Percentiles rank a stretch among this genome's conserved stretches.
Conservation (phyloP, 257 asterid species). For the Plantago major region DNA sequence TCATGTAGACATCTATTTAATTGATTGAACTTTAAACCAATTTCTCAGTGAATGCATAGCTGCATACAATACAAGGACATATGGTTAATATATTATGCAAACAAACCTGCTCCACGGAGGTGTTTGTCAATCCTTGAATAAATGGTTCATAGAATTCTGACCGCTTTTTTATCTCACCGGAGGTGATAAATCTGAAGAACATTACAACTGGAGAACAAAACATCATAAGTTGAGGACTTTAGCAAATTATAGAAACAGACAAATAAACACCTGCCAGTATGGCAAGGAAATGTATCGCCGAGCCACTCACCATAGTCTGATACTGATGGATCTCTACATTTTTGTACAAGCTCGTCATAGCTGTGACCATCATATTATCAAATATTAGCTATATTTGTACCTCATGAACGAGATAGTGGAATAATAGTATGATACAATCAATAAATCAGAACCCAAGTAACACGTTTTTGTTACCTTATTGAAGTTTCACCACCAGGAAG, state of each 20-base stretch:
- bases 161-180: constrained; percentile 87
- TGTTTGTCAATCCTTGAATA: constrained; percentile 67
- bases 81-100: neutral
- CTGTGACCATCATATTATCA: constrained; percentile 39
- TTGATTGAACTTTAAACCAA: too few relatives aligned
- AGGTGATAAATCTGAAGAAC: constrained; percentile 98
- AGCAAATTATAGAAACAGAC: neutral
- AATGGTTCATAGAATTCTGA: constrained; percentile 90
- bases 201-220: constrained; percentile 65
- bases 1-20: too few relatives aligned
- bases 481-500: constrained; percentile 62
- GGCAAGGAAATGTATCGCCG: constrained; percentile 12
- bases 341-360: constrained; percentile 75
- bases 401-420: constrained; percentile 9
- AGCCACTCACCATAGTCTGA: constrained; percentile 84
- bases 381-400: constrained; percentile 9
- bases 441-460: constrained; percentile 15
- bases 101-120: constrained; percentile 87
- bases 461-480: constrained; percentile 49
- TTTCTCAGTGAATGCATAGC: too few relatives aligned
- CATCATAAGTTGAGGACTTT: neutral
- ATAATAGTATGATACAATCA: constrained; percentile 10
- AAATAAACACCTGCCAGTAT: constrained; percentile 10
- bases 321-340: constrained; percentile 77
- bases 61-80: neutral